A percentile compares a stretch with the other conserved stretches of the same genome.
These are phyloP conservation scores for Physcia stellaris DNA, from an alignment of 495 filamentous ascomycete species.

Conservation along the genomic window DNA sequence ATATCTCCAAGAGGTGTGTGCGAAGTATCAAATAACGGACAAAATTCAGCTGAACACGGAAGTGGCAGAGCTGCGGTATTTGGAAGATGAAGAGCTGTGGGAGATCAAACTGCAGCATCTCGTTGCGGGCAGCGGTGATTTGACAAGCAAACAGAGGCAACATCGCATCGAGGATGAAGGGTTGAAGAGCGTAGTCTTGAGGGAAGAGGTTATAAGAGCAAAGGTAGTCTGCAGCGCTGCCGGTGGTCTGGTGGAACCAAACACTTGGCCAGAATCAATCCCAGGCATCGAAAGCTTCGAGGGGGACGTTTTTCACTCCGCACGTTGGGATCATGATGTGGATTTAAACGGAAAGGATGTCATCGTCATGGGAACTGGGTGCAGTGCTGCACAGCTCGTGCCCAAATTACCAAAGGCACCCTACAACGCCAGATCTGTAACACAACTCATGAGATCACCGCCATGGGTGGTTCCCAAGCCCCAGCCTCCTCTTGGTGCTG, in stretches of 20 bases:
- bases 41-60: constrained; percentile 47
- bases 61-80: constrained; percentile 32
- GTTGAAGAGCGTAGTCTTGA: constrained; percentile 24
- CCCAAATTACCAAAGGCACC: constrained; percentile 25
- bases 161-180: constrained; percentile 11
- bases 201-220: constrained; percentile 31
- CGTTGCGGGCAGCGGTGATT: constrained; percentile 37
- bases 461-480: constrained; percentile 41
- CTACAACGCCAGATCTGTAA: constrained; percentile 40
- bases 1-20: constrained; percentile 47
- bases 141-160: constrained; percentile 22
- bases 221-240: constrained; percentile 45
- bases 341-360: constrained; percentile 38
- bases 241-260: constrained; percentile 40
- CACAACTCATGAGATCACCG: constrained; percentile 48
- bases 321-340: constrained; percentile 36
- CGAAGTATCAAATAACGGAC: constrained; percentile 41
- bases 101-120: constrained; percentile 35
- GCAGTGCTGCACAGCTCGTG: constrained; percentile 36
- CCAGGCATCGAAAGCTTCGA: constrained; percentile 39
- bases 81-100: constrained; percentile 41
- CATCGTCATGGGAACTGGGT: constrained; percentile 49
- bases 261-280: constrained; percentile 33
- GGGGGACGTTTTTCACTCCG: constrained; percentile 44
- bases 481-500: constrained; percentile 20